Conservation (phyloP, 352 stramenopile species). For the Pythium aristosporum region DNA sequence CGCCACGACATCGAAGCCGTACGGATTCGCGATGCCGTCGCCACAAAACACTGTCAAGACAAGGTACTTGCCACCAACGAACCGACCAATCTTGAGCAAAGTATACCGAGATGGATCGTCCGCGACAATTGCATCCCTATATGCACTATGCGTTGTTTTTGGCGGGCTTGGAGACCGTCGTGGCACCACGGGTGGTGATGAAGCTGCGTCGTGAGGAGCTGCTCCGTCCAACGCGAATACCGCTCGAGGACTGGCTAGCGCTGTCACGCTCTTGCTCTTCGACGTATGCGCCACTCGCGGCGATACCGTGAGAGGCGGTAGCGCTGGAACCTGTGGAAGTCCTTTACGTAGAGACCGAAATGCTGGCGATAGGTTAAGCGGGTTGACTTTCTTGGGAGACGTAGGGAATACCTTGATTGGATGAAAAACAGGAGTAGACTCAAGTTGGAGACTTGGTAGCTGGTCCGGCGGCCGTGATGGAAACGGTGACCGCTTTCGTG, state of each 20-base stretch:
- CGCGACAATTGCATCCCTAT: not conserved
- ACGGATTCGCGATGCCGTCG: slow-evolving; percentile 61
- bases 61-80: slow-evolving; percentile 64
- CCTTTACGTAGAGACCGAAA: slow-evolving; percentile 71
- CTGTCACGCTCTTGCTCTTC: slow-evolving; percentile 15
- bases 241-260: slow-evolving; percentile 5
- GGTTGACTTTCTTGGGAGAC: slow-evolving; percentile 44
- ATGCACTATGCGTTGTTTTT: not conserved
- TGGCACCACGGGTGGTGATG: not conserved
- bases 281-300: slow-evolving; percentile 4
- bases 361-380: slow-evolving; percentile 56
- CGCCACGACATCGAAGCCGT: slow-evolving; percentile 69
- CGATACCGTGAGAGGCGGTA: slow-evolving; percentile 51
- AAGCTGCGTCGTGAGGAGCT: not conserved
- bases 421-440: slow-evolving; percentile 24
- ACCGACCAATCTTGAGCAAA: slow-evolving; percentile 63
- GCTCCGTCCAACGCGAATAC: not conserved
- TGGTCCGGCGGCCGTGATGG: slow-evolving; percentile 19
- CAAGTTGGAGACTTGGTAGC: slow-evolving; percentile 18
- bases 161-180: slow-evolving; percentile 5
- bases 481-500: slow-evolving; percentile 22
- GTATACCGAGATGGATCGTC: slow-evolving; percentile 42
- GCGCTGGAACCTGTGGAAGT: slow-evolving; percentile 59
- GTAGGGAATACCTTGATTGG: slow-evolving; percentile 60
- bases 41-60: slow-evolving; percentile 68